These are phyloP conservation scores for Gastrodia elata DNA, from an alignment of 106 monocot species.

Conservation along the genomic window DNA sequence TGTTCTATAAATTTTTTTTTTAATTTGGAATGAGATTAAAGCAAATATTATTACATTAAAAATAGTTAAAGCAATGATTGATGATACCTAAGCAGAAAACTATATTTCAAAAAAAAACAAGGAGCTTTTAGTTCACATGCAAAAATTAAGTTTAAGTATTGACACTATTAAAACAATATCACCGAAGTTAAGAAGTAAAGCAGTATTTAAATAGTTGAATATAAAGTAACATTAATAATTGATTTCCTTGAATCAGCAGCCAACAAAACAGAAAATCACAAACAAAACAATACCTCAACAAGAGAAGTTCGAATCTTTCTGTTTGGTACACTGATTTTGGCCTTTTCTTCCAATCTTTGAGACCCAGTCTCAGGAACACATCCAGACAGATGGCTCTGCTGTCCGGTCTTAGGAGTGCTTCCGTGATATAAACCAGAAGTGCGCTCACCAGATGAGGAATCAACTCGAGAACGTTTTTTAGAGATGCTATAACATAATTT, in stretches of 20 bases:
- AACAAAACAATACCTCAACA: conserved; percentile 24
- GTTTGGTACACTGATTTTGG: conserved; percentile 33
- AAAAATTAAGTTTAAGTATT: not conserved
- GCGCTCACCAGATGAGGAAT: conserved; percentile 31
- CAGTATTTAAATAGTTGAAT: not conserved
- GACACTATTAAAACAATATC: not conserved
- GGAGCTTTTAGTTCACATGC: not conserved
- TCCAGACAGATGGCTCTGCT: conserved; percentile 25
- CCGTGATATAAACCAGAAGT: conserved; percentile 15
- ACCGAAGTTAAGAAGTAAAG: not conserved
- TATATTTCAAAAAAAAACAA: not conserved
- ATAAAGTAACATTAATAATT: not conserved
- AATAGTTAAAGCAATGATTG: not conserved
- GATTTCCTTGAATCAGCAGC: not conserved
- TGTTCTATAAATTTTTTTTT: no score
- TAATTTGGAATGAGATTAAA: no score
- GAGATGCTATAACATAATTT: conserved; percentile 15
- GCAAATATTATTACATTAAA: not conserved
- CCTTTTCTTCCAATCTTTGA: conserved; percentile 41
- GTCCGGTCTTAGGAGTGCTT: conserved; percentile 13
- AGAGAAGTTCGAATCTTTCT: conserved; percentile 43
- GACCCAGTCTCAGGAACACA: conserved; percentile 23
- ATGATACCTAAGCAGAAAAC: not conserved
- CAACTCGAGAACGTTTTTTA: conserved; percentile 40
- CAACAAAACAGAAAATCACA: not conserved